Conservation (phyloP, 495 filamentous ascomycete genomes). For the Penicillium chermesinum region DNA sequence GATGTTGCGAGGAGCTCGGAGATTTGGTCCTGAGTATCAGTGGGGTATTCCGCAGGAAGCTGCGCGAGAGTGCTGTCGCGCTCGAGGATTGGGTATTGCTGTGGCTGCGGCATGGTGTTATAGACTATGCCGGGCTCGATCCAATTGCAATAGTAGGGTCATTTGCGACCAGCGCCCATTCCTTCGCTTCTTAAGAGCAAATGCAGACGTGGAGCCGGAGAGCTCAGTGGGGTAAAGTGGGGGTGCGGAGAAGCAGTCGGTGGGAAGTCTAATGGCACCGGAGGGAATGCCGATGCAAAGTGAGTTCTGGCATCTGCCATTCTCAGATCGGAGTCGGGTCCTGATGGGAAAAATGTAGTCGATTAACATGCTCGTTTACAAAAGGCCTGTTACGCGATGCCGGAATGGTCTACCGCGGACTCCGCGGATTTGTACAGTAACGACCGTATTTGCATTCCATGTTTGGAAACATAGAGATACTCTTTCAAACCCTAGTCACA, state of each 20-base stretch:
- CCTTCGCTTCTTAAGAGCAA: not conserved
- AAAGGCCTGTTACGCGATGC: no score
- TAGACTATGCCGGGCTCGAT: no score
- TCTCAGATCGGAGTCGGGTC: no score
- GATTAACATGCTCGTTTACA: no score
- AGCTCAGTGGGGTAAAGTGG: slow-evolving; percentile 1
- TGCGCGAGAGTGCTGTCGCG: slow-evolving; percentile 27
- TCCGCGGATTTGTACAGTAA: no score
- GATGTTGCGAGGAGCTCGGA: slow-evolving; percentile 28
- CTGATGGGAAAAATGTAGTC: no score
- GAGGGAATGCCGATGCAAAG: slow-evolving; percentile 23
- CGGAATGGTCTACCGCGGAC: no score
- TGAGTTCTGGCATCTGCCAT: no score
- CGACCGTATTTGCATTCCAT: slow-evolving; percentile 6
- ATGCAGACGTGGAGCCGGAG: not conserved
- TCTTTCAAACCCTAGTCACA: not conserved
- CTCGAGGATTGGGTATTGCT: slow-evolving; percentile 24
- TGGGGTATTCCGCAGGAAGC: slow-evolving; percentile 29
- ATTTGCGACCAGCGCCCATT: no score
- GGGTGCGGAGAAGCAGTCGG: slow-evolving; percentile 14
- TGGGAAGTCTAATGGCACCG: not conserved
- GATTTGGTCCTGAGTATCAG: slow-evolving; percentile 33
- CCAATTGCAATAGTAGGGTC: no score
- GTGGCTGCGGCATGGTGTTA: slow-evolving; percentile 21
- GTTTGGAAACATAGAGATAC: not conserved